phyloP scores from a whole-genome alignment of 2,329 filamentous ascomycete genomes.

The Thelonectria discophora region DNA sequence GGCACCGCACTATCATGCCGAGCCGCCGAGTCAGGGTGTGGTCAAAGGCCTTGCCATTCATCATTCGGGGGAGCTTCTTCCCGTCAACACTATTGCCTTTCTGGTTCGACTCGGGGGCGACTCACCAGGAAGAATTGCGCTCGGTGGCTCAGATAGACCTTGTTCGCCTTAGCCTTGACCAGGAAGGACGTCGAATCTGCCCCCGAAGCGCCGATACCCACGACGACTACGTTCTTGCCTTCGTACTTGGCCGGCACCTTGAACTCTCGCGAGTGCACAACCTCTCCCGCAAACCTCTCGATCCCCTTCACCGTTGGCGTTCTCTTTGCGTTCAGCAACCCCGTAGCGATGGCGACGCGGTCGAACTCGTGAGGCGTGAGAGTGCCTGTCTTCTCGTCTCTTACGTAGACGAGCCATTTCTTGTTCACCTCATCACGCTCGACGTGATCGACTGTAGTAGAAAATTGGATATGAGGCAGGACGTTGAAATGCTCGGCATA shows the following conservation, averaged over 20 bases:
- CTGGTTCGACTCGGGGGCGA: not conserved
- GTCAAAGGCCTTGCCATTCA: slow-evolving; percentile 49
- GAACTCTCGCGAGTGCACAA: slow-evolving; percentile 53
- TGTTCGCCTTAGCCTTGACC: slow-evolving; percentile 44
- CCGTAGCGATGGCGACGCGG: slow-evolving; percentile 49
- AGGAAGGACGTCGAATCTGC: slow-evolving; percentile 44
- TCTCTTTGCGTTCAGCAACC: slow-evolving; percentile 45
- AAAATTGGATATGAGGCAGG: slow-evolving; percentile 40
- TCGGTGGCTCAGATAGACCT: slow-evolving; percentile 56
- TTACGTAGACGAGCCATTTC: slow-evolving; percentile 44
- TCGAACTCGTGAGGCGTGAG: slow-evolving; percentile 43
- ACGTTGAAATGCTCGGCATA: slow-evolving; percentile 47
- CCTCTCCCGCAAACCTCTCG: slow-evolving; percentile 50
- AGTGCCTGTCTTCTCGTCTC: slow-evolving; percentile 34
- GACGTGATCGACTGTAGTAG: slow-evolving; percentile 39
- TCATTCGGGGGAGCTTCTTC: slow-evolving; percentile 37
- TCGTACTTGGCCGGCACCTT: slow-evolving; percentile 46
- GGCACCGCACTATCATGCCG: slow-evolving; percentile 29
- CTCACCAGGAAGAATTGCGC: slow-evolving; percentile 41
- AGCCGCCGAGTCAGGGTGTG: slow-evolving; percentile 45
- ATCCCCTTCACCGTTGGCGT: slow-evolving; percentile 49
- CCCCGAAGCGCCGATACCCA: slow-evolving; percentile 55
- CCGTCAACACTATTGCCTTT: slow-evolving; percentile 10
- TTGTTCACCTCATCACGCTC: slow-evolving; percentile 38
- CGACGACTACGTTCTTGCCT: slow-evolving; percentile 55